A percentile compares a stretch with the other conserved stretches of the same genome.
Evolutionary conservation across 2,329 filamentous ascomycete species (phyloP).

Genomic region (Colletotrichum gigasporum): DNA sequence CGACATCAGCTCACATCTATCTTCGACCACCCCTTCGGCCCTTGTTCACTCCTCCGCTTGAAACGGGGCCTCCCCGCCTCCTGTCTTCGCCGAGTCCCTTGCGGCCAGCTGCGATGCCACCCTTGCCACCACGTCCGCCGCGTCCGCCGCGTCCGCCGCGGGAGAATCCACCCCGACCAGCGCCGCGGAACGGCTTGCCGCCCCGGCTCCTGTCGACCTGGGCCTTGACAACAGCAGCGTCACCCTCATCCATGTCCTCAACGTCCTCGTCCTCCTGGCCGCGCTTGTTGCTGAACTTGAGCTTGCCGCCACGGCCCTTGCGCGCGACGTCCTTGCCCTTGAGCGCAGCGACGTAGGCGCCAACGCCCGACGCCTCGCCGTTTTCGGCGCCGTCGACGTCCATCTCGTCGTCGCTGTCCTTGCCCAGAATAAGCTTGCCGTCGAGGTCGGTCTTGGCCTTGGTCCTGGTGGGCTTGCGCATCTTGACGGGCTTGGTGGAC

Average conservation of each 20-base stretch:
- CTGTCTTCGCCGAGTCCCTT: slow-evolving; percentile 62
- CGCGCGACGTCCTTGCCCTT: slow-evolving; percentile 73
- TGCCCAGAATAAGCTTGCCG: slow-evolving; percentile 81
- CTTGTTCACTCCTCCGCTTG: slow-evolving; percentile 29
- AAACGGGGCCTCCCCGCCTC: slow-evolving; percentile 45
- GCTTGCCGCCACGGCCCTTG: slow-evolving; percentile 71
- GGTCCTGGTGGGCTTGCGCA: slow-evolving; percentile 66
- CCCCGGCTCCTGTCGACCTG: slow-evolving; percentile 49
- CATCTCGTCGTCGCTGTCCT: slow-evolving; percentile 67
- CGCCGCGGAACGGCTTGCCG: slow-evolving; percentile 40
- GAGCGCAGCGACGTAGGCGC: slow-evolving; percentile 75
- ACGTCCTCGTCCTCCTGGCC: slow-evolving; percentile 57
- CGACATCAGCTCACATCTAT: slow-evolving; percentile 10
- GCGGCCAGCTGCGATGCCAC: slow-evolving; percentile 56
- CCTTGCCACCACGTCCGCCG: slow-evolving; percentile 54
- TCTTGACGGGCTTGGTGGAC: slow-evolving; percentile 81
- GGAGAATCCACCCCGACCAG: slow-evolving; percentile 39
- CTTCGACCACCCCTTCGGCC: slow-evolving; percentile 29
- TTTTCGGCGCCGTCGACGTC: slow-evolving; percentile 67
- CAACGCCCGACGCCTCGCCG: slow-evolving; percentile 66
- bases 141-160: slow-evolving; percentile 42
- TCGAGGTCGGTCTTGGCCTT: slow-evolving; percentile 79
- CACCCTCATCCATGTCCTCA: slow-evolving; percentile 63
- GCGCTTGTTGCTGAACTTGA: slow-evolving; percentile 76
- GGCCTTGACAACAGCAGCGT: slow-evolving; percentile 62